Base-by-base conservation (phyloP, 139 green algal species). In the Tetraselmis striata region DNA sequence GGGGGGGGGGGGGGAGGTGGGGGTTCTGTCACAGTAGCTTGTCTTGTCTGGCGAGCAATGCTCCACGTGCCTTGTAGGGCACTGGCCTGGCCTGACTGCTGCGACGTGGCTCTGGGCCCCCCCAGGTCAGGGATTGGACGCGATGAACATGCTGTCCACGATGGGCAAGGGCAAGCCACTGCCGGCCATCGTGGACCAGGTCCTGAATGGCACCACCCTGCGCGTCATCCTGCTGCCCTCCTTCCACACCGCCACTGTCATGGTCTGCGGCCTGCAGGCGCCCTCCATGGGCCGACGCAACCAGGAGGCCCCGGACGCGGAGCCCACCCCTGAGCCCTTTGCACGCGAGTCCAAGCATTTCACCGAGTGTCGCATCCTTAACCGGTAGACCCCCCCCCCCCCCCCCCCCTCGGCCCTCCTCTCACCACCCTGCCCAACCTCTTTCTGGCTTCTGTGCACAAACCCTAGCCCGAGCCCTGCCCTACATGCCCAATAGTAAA, bases 291-390 rank as follows among this genome's bases (percentile, higher is more conserved):
- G 89, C 79, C 83, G 86, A 25, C 84, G 91, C 27, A 32, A 75
- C 84, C 89, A 32, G 27, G 82, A 84, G 45, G 76, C 30, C 0
- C 59, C 76, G 11, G 79, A 82, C 1, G 80, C 86, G 22, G 80
- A 84, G 32, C 77, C 83, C 2, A 75, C 32, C 24, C 86, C 94
- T 0, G 95, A 98, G 83, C 93, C 95, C 0, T 95, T 93, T 79
- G 91, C 95, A 0, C 86, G 87, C 0, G 93, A 98, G 87, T 94
- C 96, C 26, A 94, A 93, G 84, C 88, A 94, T 84, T 97, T 98
- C 85, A 94, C 89, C 0, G 96, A 98, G 90, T 82, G 79, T 28
- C 84, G 84, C 2, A 82, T 86, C 0, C 83, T 99, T 0, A 92
- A 97, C 86, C 86, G 90, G 77, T 80, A 93, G 81, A 77, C 74